Percentiles rank a stretch among this genome's conserved stretches.
Conservation (phyloP, 257 asterid genomes). For the Lycium ferocissimum region DNA sequence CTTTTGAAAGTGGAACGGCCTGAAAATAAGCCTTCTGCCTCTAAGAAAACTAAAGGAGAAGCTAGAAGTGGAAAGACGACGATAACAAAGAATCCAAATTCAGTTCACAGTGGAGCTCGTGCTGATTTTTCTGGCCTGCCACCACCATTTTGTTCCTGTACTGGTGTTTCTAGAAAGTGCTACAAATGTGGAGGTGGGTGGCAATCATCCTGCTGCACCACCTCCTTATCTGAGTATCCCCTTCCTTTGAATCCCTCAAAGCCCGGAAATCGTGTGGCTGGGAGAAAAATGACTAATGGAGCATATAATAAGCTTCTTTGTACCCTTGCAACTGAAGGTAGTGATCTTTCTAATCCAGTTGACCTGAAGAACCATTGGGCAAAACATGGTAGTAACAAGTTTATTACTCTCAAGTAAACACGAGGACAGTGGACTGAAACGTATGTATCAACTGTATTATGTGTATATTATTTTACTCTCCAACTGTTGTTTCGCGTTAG, state of each 20-base stretch:
- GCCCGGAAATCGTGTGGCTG: slow-evolving; percentile 44
- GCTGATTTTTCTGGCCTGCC: slow-evolving; percentile 48
- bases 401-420: slow-evolving; percentile 39
- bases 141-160: slow-evolving; percentile 50
- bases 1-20: slow-evolving; percentile 7
- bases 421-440: not conserved
- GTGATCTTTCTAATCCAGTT: slow-evolving; percentile 48
- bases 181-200: slow-evolving; percentile 49
- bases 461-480: slow-evolving; percentile 1
- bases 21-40: slow-evolving; percentile 33
- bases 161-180: slow-evolving; percentile 47
- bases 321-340: slow-evolving; percentile 44
- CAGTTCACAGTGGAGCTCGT: slow-evolving; percentile 34
- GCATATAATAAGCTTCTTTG: slow-evolving; percentile 47
- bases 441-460: not conserved
- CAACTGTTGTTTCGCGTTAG: slow-evolving; percentile 1
- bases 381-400: slow-evolving; percentile 49
- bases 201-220: slow-evolving; percentile 53
- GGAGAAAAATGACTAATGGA: slow-evolving; percentile 50
- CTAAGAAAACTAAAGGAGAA: slow-evolving; percentile 34
- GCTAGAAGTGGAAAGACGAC: slow-evolving; percentile 26
- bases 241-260: slow-evolving; percentile 45
- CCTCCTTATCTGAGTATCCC: slow-evolving; percentile 48
- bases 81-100: slow-evolving; percentile 35
- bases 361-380: slow-evolving; percentile 54